Conservation (phyloP, 1,284 basidiomycete species). For the Chalciporus piperatoides region DNA sequence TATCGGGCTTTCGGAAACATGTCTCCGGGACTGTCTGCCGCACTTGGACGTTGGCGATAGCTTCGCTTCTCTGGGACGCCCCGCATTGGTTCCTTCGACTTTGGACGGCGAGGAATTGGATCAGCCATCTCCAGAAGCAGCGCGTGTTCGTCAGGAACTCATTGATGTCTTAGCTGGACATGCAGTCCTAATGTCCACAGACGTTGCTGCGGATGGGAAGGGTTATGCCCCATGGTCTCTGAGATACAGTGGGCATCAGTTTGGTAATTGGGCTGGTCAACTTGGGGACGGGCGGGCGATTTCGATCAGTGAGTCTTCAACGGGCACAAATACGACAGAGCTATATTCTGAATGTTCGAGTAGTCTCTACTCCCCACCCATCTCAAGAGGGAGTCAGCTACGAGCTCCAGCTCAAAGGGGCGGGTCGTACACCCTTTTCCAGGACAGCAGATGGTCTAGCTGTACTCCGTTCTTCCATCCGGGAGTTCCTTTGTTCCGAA, state of each 20-base stretch:
- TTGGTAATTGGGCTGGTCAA: slow-evolving; percentile 94
- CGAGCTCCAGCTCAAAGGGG: slow-evolving; percentile 93
- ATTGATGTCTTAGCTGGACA: slow-evolving; percentile 80
- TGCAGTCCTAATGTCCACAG: slow-evolving; percentile 60
- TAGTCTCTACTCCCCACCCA: slow-evolving; percentile 76
- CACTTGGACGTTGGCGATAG: slow-evolving; percentile 86
- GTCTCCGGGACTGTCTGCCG: slow-evolving; percentile 75
- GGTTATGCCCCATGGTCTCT: slow-evolving; percentile 86
- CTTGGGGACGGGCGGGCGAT: slow-evolving; percentile 94
- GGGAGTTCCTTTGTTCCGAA: slow-evolving; percentile 89
- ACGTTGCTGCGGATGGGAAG: slow-evolving; percentile 34
- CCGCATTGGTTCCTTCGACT: slow-evolving; percentile 41
- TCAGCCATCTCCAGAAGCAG: slow-evolving; percentile 34
- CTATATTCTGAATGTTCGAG: slow-evolving; percentile 7
- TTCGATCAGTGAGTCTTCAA: slow-evolving; percentile 60
- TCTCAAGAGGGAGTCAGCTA: slow-evolving; percentile 52
- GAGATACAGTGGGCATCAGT: slow-evolving; percentile 89
- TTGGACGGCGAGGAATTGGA: slow-evolving; percentile 30
- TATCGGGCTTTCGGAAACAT: slow-evolving; percentile 65
- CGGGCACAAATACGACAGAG: background rate
- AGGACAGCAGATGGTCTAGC: slow-evolving; percentile 90
- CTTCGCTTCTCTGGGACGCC: slow-evolving; percentile 56
- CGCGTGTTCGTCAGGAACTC: slow-evolving; percentile 62
- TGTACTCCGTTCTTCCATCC: slow-evolving; percentile 86
- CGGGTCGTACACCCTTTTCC: slow-evolving; percentile 92